These are phyloP conservation scores for Lavandula angustifolia DNA, from an alignment of 257 asterid species.

Conservation along the genomic window DNA sequence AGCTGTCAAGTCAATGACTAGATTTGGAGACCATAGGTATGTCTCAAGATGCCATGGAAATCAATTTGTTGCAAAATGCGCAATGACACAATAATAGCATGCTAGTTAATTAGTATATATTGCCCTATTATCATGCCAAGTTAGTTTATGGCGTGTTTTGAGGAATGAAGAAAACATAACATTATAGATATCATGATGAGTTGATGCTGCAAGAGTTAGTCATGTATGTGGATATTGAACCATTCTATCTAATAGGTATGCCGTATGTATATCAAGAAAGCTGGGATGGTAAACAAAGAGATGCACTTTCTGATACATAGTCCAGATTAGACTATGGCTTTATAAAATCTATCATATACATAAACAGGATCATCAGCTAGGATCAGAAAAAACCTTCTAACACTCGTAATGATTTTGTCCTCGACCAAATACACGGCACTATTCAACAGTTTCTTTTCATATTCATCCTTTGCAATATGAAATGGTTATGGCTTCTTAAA, in stretches of 20 bases:
- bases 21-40: slow-evolving; percentile 87
- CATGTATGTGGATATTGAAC: background rate
- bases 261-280: background rate
- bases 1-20: slow-evolving; percentile 88
- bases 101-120: no score
- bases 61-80: slow-evolving; percentile 19
- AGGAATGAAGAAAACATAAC: slow-evolving; percentile 5
- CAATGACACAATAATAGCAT: no score
- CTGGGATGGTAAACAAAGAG: no score
- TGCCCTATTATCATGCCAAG: background rate
- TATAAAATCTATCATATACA: no score
- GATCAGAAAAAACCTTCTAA: no score
- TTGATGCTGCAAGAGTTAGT: slow-evolving; percentile 1
- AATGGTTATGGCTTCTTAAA: slow-evolving; percentile 29
- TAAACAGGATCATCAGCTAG: no score
- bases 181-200: slow-evolving; percentile 6
- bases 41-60: slow-evolving; percentile 11
- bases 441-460: background rate
- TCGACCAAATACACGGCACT: background rate
- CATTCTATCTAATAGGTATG: background rate
- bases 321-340: no score
- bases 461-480: slow-evolving; percentile 12
- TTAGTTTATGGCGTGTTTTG: slow-evolving; percentile 5
- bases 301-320: no score
- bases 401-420: background rate